phyloP scores from a whole-genome alignment of 1,139 yeast species.

The Geotrichum carabidarum region DNA sequence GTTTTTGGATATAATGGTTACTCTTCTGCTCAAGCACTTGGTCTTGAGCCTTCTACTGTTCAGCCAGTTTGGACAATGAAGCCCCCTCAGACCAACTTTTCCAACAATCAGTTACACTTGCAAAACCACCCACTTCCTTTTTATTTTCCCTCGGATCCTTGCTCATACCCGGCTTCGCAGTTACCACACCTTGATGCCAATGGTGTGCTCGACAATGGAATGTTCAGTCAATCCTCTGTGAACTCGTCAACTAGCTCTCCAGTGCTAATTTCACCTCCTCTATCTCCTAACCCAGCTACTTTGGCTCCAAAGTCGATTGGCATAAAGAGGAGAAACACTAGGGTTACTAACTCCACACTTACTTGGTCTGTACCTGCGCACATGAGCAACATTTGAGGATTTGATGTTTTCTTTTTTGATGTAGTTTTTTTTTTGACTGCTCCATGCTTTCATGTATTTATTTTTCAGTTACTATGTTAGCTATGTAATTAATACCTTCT shows the following conservation, averaged over 20 bases:
- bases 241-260: too few species aligned
- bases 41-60: not conserved
- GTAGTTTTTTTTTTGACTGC: not conserved
- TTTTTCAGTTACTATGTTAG: not conserved
- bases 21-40: not conserved
- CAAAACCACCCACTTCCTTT: constrained; percentile 5
- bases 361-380: constrained; percentile 17
- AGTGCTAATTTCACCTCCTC: not conserved
- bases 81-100: constrained; percentile 2
- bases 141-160: not conserved
- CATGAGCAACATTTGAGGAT: not conserved
- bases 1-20: not conserved
- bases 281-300: not conserved
- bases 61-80: constrained; percentile 1
- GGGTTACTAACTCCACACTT: constrained; percentile 13
- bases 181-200: too few species aligned
- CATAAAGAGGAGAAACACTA: not conserved
- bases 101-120: not conserved
- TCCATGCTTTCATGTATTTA: constrained; percentile 1
- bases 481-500: not conserved
- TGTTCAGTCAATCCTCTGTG: too few species aligned
- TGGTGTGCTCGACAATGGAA: too few species aligned
- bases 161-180: not conserved
- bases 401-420: not conserved
- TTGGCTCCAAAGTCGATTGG: not conserved